Percentiles rank a stretch among this genome's conserved stretches.
These are phyloP conservation scores for Thamnidium elegans DNA, from an alignment of 192 early-diverging fungal species.

Conservation along the genomic window DNA sequence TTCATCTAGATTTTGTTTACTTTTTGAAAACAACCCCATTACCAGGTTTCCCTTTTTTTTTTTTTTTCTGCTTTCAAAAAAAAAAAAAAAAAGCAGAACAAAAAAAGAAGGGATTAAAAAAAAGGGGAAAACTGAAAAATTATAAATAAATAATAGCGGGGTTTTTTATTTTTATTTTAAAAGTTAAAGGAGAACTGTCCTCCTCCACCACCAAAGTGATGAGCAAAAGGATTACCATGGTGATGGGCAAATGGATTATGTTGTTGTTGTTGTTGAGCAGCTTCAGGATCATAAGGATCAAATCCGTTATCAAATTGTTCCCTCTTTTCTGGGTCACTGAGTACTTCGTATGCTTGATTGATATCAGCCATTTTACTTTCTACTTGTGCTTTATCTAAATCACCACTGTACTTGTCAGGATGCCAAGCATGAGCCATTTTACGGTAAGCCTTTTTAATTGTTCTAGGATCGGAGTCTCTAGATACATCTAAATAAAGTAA, in stretches of 20 bases:
- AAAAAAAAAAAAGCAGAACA: background rate
- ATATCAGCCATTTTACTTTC: constrained; percentile 88
- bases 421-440: constrained; percentile 88
- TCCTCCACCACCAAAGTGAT: constrained; percentile 52
- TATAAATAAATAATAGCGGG: background rate
- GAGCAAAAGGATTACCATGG: constrained; percentile 47
- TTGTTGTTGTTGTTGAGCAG: constrained; percentile 35
- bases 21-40: too few species aligned
- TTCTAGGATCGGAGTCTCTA: constrained; percentile 62
- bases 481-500: constrained; percentile 52
- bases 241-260: constrained; percentile 24
- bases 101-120: background rate
- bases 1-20: too few species aligned
- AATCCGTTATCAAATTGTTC: constrained; percentile 71
- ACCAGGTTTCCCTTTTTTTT: too few species aligned
- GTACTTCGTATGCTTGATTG: constrained; percentile 89
- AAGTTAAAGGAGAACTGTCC: constrained; percentile 26
- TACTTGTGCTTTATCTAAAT: constrained; percentile 70
- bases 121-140: too few species aligned
- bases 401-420: constrained; percentile 76
- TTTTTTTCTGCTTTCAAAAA: background rate
- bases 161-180: constrained; percentile 5
- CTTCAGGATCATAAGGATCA: constrained; percentile 73
- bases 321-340: constrained; percentile 58
- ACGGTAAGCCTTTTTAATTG: constrained; percentile 91